phyloP scores from a whole-genome alignment of 306 rosid genomes.

The Sphenostylis stenocarpa region DNA sequence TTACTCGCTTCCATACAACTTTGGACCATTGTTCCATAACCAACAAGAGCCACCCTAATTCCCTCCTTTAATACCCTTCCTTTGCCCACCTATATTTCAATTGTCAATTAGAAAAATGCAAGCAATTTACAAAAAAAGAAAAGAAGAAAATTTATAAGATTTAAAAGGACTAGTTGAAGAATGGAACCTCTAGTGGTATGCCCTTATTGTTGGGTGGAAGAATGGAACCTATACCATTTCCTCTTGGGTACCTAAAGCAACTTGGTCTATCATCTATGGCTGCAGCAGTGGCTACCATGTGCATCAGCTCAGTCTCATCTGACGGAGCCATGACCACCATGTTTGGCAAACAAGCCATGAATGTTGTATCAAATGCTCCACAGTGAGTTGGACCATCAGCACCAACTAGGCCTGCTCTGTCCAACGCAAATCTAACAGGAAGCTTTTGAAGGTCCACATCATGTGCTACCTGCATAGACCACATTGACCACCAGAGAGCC shows the following conservation, averaged over 20 bases:
- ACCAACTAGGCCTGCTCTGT: constrained; percentile 68
- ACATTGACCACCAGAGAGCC: not conserved
- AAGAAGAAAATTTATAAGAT: not conserved
- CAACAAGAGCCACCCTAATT: constrained; percentile 64
- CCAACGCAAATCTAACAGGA: constrained; percentile 63
- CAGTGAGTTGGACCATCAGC: constrained; percentile 82
- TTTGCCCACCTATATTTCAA: constrained; percentile 56
- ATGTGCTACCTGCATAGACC: constrained; percentile 51
- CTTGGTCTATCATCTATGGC: constrained; percentile 66
- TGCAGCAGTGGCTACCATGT: constrained; percentile 76
- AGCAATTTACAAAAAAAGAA: not conserved
- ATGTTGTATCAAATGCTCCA: constrained; percentile 73
- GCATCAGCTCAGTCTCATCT: constrained; percentile 60
- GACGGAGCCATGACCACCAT: constrained; percentile 80
- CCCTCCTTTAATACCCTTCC: constrained; percentile 62
- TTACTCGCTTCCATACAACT: constrained; percentile 53
- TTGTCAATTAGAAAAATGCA: not conserved
- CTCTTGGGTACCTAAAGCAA: constrained; percentile 72
- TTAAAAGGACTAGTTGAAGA: not conserved
- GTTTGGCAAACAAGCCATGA: constrained; percentile 73
- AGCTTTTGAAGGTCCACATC: constrained; percentile 76
- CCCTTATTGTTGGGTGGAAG: constrained; percentile 63
- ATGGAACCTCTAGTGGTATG: constrained; percentile 52
- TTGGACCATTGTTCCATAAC: constrained; percentile 58
- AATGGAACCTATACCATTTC: constrained; percentile 53